phyloP scores from a whole-genome alignment of 2,329 filamentous ascomycete species.

The Fusarium sp. region DNA sequence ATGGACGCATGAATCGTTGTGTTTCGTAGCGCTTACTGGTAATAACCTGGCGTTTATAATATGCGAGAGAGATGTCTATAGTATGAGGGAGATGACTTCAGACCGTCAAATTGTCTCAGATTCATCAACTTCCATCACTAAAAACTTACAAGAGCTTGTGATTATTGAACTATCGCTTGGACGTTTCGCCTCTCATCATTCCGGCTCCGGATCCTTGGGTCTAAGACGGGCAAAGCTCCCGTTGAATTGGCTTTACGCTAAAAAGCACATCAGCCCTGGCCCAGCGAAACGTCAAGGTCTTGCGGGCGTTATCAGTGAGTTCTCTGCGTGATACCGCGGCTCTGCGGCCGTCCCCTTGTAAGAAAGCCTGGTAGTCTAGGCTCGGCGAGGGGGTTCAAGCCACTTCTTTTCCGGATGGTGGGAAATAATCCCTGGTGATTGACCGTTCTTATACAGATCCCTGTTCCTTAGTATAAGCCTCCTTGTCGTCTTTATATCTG shows the following conservation, averaged over 20 bases:
- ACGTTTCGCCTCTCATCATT: background rate
- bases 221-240: conserved; percentile 6
- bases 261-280: conserved; percentile 21
- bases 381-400: conserved; percentile 1
- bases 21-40: conserved; percentile 1
- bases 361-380: conserved; percentile 12
- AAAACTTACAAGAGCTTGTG: background rate
- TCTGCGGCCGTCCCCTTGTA: conserved; percentile 14
- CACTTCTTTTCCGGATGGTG: background rate
- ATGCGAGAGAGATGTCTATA: background rate
- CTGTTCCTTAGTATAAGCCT: background rate
- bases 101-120: background rate
- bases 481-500: background rate
- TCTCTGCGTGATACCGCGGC: conserved; percentile 8
- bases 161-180: background rate
- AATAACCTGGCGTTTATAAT: background rate
- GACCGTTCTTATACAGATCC: background rate
- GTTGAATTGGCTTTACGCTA: conserved; percentile 27
- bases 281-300: conserved; percentile 6
- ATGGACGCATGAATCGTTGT: background rate
- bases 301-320: conserved; percentile 37
- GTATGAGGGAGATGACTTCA: background rate
- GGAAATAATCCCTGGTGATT: background rate
- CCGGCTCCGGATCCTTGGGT: conserved; percentile 5
- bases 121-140: background rate